Conservation (phyloP, 2,329 filamentous ascomycete species). For the Stachybotrys chlorohalonatus region DNA sequence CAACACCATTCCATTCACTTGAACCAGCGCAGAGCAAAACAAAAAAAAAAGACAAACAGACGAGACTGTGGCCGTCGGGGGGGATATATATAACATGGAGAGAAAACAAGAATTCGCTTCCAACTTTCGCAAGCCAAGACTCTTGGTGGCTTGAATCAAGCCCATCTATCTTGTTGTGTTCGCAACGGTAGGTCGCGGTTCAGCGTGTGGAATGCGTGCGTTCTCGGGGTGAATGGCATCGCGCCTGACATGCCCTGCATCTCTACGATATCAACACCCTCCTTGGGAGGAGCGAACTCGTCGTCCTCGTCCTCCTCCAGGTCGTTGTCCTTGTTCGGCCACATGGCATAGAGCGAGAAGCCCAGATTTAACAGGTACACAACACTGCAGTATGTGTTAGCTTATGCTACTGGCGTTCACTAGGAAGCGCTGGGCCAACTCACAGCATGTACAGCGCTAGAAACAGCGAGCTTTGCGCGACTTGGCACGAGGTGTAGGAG, state of each 20-base stretch:
- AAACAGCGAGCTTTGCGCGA: conserved; percentile 60
- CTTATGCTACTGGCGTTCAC: neutral
- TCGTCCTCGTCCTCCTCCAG: conserved; percentile 31
- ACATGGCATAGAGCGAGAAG: conserved; percentile 49
- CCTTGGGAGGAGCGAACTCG: conserved; percentile 24
- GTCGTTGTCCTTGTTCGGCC: conserved; percentile 46
- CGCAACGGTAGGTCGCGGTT: conserved; percentile 48
- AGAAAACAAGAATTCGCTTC: neutral
- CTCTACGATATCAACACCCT: conserved; percentile 44
- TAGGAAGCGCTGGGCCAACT: conserved; percentile 21
- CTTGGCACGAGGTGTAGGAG: conserved; percentile 50
- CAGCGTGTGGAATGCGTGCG: conserved; percentile 57
- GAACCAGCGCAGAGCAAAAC: too few relatives aligned
- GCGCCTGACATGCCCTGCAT: conserved; percentile 39
- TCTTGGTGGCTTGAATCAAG: neutral
- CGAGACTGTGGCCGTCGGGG: neutral
- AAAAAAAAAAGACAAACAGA: neutral
- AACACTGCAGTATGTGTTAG: conserved; percentile 29
- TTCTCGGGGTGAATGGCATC: conserved; percentile 54
- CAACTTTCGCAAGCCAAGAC: neutral
- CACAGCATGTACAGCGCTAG: conserved; percentile 60
- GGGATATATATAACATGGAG: neutral
- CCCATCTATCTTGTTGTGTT: neutral
- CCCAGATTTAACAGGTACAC: conserved; percentile 51
- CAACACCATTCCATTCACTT: neutral